Percentiles rank a stretch among this genome's conserved stretches.
phyloP scores from a whole-genome alignment of 768 basidiomycete genomes.

The Mycena belliarum region DNA sequence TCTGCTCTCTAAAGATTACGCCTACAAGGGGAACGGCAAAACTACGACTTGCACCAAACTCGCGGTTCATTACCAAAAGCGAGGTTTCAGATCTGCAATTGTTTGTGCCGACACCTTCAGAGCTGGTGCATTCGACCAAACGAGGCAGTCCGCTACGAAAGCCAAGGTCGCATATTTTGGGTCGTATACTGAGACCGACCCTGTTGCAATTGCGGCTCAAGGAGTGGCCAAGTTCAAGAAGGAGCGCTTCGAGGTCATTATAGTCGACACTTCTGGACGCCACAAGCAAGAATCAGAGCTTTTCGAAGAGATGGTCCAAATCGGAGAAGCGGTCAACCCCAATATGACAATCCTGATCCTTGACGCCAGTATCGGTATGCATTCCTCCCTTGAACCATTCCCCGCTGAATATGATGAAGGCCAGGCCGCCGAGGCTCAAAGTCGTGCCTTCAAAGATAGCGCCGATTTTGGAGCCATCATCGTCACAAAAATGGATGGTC shows the following conservation, averaged over 20 bases:
- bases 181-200: conserved; percentile 98
- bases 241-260: conserved; percentile 97
- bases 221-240: conserved; percentile 98
- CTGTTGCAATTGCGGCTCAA: conserved; percentile 90
- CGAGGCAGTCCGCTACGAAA: conserved; percentile 97
- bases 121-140: conserved; percentile 98
- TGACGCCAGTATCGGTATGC: conserved; percentile 91
- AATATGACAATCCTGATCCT: conserved; percentile 95
- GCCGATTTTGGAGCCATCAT: conserved; percentile 98
- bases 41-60: conserved; percentile 99
- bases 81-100: conserved; percentile 95
- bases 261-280: conserved; percentile 96
- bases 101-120: conserved; percentile 99
- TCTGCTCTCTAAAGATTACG: not conserved
- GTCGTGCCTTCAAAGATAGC: conserved; percentile 95
- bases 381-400: not conserved
- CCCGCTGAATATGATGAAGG: conserved; percentile 44
- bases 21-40: conserved; percentile 89
- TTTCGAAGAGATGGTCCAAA: conserved; percentile 98
- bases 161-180: conserved; percentile 99
- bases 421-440: conserved; percentile 97
- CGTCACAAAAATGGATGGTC: conserved; percentile 99
- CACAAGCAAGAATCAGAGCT: conserved; percentile 97
- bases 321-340: conserved; percentile 89
- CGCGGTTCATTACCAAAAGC: conserved; percentile 95